phyloP scores from a whole-genome alignment of 1,139 yeast genomes.

The Saccharomyces hybrid region DNA sequence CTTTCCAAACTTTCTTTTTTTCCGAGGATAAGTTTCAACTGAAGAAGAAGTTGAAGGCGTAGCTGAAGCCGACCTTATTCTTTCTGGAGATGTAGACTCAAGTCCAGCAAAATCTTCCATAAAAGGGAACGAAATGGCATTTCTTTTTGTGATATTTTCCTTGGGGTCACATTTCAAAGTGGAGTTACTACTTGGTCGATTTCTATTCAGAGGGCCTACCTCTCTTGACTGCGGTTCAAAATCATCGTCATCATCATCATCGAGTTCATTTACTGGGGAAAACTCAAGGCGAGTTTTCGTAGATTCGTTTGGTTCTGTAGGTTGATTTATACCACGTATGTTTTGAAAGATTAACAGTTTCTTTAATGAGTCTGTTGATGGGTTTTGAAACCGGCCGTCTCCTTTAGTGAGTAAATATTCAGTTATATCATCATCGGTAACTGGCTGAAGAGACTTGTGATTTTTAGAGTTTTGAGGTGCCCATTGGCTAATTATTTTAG shows the following conservation, averaged over 20 bases:
- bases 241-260: not conserved
- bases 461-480: constrained; percentile 27
- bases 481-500: constrained; percentile 22
- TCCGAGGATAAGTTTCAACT: not conserved
- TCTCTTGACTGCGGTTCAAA: not conserved
- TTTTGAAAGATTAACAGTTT: not conserved
- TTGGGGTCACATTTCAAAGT: not conserved
- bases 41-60: not conserved
- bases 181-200: not conserved
- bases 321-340: not conserved
- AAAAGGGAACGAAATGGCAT: not conserved
- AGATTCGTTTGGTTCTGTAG: not conserved
- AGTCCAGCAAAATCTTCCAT: not conserved
- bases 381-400: not conserved
- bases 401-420: not conserved
- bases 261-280: not conserved
- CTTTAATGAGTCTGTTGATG: not conserved
- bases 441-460: constrained; percentile 9
- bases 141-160: not conserved
- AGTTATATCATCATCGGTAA: not conserved
- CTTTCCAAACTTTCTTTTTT: constrained; percentile 11
- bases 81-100: not conserved
- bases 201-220: not conserved
- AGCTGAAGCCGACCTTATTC: not conserved
- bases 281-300: not conserved